A percentile compares a stretch with the other conserved stretches of the same genome.
Conservation (phyloP, 495 filamentous ascomycete genomes). For the Bacidia rubella region DNA sequence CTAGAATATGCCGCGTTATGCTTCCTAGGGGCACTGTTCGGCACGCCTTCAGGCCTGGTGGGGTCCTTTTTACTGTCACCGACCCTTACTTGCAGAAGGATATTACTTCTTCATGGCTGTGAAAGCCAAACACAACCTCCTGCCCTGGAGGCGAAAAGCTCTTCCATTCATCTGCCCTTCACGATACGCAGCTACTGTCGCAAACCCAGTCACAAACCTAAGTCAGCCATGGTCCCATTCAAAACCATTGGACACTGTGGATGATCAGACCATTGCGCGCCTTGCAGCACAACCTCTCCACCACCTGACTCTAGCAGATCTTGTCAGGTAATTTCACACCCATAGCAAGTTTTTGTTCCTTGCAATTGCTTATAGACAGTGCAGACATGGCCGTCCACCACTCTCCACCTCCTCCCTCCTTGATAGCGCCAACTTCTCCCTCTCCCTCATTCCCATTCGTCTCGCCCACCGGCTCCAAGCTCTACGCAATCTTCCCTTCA, state of each 20-base stretch:
- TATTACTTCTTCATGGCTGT: not conserved
- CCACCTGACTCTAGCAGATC: slow-evolving; percentile 69
- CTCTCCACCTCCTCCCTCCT: slow-evolving; percentile 67
- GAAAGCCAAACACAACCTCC: not conserved
- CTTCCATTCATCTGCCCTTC: not conserved
- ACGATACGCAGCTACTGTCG: not conserved
- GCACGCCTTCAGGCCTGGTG: too few relatives aligned
- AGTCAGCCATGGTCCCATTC: slow-evolving; percentile 7
- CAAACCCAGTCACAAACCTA: not conserved
- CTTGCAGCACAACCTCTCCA: slow-evolving; percentile 70
- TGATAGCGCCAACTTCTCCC: slow-evolving; percentile 84
- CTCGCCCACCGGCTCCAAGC: slow-evolving; percentile 88
- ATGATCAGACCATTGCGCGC: slow-evolving; percentile 59
- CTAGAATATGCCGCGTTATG: too few relatives aligned
- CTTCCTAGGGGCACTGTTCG: too few relatives aligned
- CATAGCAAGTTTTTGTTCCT: not conserved
- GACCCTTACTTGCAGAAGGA: too few relatives aligned
- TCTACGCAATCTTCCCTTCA: slow-evolving; percentile 85
- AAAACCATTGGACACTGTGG: slow-evolving; percentile 26
- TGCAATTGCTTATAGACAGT: not conserved
- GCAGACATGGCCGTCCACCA: slow-evolving; percentile 79
- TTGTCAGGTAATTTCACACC: slow-evolving; percentile 62
- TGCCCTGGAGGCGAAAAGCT: not conserved
- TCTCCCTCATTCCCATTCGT: slow-evolving; percentile 82
- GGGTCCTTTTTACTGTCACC: too few relatives aligned